Evolutionary conservation across 495 filamentous ascomycete species (phyloP), one percentile per base, ranked within the genome.

Genomic region (Delitschia confertaspora): DNA sequence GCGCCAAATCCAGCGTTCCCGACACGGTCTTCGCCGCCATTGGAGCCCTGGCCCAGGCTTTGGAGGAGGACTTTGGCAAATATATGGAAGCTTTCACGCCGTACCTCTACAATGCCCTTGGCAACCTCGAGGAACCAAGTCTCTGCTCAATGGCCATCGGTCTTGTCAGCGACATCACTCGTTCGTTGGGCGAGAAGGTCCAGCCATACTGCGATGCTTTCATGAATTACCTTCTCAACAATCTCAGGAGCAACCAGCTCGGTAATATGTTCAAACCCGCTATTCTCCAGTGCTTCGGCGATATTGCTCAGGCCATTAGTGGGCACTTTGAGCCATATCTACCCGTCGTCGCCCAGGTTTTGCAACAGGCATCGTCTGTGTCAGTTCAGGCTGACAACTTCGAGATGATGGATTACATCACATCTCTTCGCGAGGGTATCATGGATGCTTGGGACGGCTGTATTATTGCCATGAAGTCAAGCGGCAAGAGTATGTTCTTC

Each of bases 371-470:
- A 32, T 83, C 88, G 26, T 75, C 70, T 13, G 85, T 96, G 27
- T 82, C 81, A 7, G 74, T 79, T 25, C 72, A 69, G 38, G 65
- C 73, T 29, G 83, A 88, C 55, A 72, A 68, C 31, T 87, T 85
- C 44, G 91, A 98, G 54, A 93, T 95, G 80, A 75, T 88, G 23
- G 89, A 96, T 62, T 98, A 98, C 58, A 78, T 98, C 49, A 75
- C 93, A 49, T 93, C 88, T 11, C 75, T 98, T 37, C 79, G 91
- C 42, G 91, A 98, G 60, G 91, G 89, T 55, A 94, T 96, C 45
- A 94, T 95, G 84, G 91, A 98, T 74, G 91, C 91, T 11, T 98
- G 93, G 86, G 88, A 85, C 59, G 91, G 91, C 56, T 88, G 89
- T 33, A 83, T 98, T 48, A 75, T 88, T 59, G 86, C 91, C 23